phyloP scores from a whole-genome alignment of 2,329 filamentous ascomycete species.

The Aspergillus tamarii region DNA sequence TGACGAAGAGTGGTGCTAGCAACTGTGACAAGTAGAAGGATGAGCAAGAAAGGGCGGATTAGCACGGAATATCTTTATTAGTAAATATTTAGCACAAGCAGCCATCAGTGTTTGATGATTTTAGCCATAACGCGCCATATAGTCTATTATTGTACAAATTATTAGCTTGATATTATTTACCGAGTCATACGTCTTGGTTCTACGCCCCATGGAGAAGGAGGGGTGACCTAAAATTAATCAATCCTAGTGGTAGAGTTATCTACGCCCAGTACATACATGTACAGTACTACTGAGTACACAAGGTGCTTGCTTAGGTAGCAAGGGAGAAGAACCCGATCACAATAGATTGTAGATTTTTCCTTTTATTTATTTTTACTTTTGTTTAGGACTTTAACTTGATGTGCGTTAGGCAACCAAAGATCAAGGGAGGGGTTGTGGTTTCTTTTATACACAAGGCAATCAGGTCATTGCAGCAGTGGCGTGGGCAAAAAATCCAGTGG shows the following conservation, averaged over 20 bases:
- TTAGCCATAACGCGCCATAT: background rate
- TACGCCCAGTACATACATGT: no score
- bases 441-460: no score
- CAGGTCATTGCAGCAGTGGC: no score
- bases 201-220: background rate
- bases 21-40: background rate
- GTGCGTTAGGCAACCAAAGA: background rate
- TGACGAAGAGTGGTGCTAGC: no score
- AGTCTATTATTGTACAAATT: background rate
- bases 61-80: background rate
- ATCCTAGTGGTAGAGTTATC: background rate
- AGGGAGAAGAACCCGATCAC: background rate
- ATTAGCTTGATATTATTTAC: background rate
- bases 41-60: background rate
- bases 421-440: background rate
- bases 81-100: background rate
- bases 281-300: no score
- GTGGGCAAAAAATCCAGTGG: background rate
- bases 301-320: background rate
- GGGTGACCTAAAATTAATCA: background rate
- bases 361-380: background rate
- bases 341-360: background rate
- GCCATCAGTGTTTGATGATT: no score
- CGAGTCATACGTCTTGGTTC: background rate
- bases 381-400: background rate